phyloP scores from a whole-genome alignment of 352 stramenopile species.

The Phytophthora parvispora region DNA sequence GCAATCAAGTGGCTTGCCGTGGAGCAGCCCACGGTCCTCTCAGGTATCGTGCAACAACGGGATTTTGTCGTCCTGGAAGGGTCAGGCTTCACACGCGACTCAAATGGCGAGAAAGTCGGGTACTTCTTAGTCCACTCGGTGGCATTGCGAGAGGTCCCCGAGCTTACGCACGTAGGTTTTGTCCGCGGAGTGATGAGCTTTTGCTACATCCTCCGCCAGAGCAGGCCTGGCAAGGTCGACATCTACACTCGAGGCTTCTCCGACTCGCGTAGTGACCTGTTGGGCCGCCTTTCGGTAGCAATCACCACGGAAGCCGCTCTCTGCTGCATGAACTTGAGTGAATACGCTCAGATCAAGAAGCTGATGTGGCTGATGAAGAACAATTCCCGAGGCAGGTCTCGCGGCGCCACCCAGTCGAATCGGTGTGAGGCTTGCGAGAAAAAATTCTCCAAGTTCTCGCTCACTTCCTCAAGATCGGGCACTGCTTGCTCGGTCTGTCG shows the following conservation, averaged over 20 bases:
- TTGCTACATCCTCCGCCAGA: conserved; percentile 46
- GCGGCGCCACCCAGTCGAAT: too few species aligned
- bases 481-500: conserved; percentile 56
- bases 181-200: conserved; percentile 49
- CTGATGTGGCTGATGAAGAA: conserved; percentile 52
- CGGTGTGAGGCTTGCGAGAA: conserved; percentile 35
- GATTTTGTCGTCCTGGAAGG: conserved; percentile 48
- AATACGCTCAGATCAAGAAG: conserved; percentile 58
- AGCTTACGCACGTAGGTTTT: conserved; percentile 40
- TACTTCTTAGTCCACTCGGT: conserved; percentile 56
- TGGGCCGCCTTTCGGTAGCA: conserved; percentile 22
- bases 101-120: conserved; percentile 32
- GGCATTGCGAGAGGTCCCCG: conserved; percentile 25
- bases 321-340: conserved; percentile 31
- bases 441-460: conserved; percentile 29
- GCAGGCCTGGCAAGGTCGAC: conserved; percentile 36
- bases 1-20: conserved; percentile 57
- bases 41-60: conserved; percentile 41
- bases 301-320: conserved; percentile 33
- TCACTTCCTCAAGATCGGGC: too few species aligned
- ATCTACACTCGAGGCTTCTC: conserved; percentile 48
- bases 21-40: conserved; percentile 33
- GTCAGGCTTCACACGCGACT: conserved; percentile 18
- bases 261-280: conserved; percentile 36
- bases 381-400: not conserved